Evolutionary conservation across 164 flowering plant genomes (phyloP).

Genomic region (Platanus orientalis): DNA sequence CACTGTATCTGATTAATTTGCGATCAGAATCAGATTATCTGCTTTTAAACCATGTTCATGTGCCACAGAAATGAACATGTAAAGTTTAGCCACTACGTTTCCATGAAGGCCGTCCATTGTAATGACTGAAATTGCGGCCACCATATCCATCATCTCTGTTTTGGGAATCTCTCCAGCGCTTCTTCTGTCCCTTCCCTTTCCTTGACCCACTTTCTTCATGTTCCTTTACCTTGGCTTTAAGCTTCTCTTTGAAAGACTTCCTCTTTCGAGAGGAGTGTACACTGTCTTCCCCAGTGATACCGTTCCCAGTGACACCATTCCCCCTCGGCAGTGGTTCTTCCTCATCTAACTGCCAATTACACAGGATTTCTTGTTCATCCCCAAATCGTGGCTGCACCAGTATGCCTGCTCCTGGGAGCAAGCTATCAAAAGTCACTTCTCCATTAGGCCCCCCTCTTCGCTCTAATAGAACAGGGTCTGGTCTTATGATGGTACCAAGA

Average conservation of each 20-base stretch:
- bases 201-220: slow-evolving; percentile 27
- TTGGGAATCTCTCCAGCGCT: slow-evolving; percentile 7
- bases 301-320: slow-evolving; percentile 31
- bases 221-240: slow-evolving; percentile 24
- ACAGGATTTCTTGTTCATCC: slow-evolving; percentile 44
- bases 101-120: slow-evolving; percentile 7
- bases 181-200: slow-evolving; percentile 28
- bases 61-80: background rate
- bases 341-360: slow-evolving; percentile 73
- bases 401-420: slow-evolving; percentile 85
- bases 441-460: slow-evolving; percentile 83
- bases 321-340: slow-evolving; percentile 67
- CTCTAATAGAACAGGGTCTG: slow-evolving; percentile 67
- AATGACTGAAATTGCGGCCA: background rate
- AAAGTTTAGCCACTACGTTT: background rate
- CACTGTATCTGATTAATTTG: too few relatives aligned
- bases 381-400: slow-evolving; percentile 25
- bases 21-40: too few relatives aligned
- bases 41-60: too few relatives aligned
- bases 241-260: slow-evolving; percentile 32
- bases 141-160: background rate
- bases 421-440: slow-evolving; percentile 47
- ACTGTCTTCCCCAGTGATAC: slow-evolving; percentile 14
- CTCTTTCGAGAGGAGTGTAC: slow-evolving; percentile 41
- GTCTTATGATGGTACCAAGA: slow-evolving; percentile 86